A percentile compares a stretch with the other conserved stretches of the same genome.
These are phyloP conservation scores for Linanthus parryae DNA, from an alignment of 148 eudicot genomes.

Conservation along the genomic window DNA sequence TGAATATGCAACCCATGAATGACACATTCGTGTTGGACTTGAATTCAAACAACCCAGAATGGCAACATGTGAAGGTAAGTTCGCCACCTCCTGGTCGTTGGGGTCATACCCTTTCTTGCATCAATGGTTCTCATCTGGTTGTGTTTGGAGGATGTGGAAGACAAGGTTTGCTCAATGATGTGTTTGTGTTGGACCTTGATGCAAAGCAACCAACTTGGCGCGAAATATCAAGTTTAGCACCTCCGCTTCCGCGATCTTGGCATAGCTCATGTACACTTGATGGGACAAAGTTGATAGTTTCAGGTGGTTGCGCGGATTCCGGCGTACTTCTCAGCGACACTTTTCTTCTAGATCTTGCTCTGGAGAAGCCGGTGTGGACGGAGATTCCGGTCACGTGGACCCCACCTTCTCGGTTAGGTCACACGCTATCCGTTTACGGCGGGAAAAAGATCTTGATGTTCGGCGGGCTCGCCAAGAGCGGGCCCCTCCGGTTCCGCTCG, in stretches of 20 bases:
- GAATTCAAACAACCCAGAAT: constrained; percentile 61
- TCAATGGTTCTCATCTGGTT: constrained; percentile 70
- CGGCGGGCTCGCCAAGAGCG: constrained; percentile 88
- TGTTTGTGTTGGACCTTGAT: constrained; percentile 74
- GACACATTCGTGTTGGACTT: constrained; percentile 86
- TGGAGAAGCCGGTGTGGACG: constrained; percentile 83
- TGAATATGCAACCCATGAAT: constrained; percentile 87
- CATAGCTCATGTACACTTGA: constrained; percentile 93
- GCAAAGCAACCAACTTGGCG: constrained; percentile 90
- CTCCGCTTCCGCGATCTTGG: constrained; percentile 92
- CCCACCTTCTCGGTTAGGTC: constrained; percentile 89
- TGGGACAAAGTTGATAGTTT: constrained; percentile 82
- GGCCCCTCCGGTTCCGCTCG: constrained; percentile 73
- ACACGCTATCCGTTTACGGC: constrained; percentile 78
- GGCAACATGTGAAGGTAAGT: constrained; percentile 75
- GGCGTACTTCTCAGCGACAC: constrained; percentile 90
- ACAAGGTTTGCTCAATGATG: constrained; percentile 80
- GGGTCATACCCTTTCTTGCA: constrained; percentile 85
- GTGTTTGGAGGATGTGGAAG: constrained; percentile 90
- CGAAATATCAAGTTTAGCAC: constrained; percentile 78
- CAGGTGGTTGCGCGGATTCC: constrained; percentile 93
- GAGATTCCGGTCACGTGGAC: constrained; percentile 85
- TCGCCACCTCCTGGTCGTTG: constrained; percentile 93
- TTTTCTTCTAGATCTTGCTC: constrained; percentile 74
- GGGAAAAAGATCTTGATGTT: constrained; percentile 88